These are phyloP conservation scores for Penicillium ucsense DNA, from an alignment of 495 filamentous ascomycete species.

Conservation along the genomic window DNA sequence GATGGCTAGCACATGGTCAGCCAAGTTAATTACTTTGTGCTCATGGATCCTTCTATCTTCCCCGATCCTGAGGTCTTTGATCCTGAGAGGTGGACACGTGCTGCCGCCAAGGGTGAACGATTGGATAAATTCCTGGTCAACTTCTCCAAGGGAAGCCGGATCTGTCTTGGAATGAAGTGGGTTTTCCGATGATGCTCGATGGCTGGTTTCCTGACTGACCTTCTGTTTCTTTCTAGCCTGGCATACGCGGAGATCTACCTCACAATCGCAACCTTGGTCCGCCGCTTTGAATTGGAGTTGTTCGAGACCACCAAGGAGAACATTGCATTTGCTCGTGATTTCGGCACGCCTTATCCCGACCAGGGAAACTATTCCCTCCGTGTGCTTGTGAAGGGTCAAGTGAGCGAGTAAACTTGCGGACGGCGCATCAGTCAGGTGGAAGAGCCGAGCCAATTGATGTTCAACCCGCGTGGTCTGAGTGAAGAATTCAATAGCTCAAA, in stretches of 20 bases:
- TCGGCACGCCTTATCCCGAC: constrained; percentile 10
- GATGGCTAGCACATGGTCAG: constrained; percentile 30
- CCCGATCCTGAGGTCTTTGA: constrained; percentile 36
- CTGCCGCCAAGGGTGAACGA: constrained; percentile 18
- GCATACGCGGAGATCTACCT: constrained; percentile 31
- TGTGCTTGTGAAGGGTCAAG: constrained; percentile 9
- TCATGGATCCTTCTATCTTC: constrained; percentile 38
- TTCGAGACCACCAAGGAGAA: constrained; percentile 22
- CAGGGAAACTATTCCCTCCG: constrained; percentile 11
- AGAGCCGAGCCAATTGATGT: background rate
- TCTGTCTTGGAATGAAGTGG: constrained; percentile 34
- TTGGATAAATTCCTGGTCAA: constrained; percentile 29
- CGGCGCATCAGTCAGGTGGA: background rate
- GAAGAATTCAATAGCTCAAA: too few species aligned
- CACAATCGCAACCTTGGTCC: constrained; percentile 23
- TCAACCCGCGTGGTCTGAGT: background rate
- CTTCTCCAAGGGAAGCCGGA: constrained; percentile 33
- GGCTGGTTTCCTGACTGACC: background rate
- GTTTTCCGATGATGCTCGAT: background rate
- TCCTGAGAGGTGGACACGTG: constrained; percentile 41
- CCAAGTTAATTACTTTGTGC: constrained; percentile 35
- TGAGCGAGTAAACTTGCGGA: constrained; percentile 3
- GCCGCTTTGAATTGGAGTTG: constrained; percentile 30
- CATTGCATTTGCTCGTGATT: constrained; percentile 20
- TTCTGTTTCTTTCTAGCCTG: constrained; percentile 1